Conservation (phyloP, 306 rosid genomes). For the Cucumis hystrix region DNA sequence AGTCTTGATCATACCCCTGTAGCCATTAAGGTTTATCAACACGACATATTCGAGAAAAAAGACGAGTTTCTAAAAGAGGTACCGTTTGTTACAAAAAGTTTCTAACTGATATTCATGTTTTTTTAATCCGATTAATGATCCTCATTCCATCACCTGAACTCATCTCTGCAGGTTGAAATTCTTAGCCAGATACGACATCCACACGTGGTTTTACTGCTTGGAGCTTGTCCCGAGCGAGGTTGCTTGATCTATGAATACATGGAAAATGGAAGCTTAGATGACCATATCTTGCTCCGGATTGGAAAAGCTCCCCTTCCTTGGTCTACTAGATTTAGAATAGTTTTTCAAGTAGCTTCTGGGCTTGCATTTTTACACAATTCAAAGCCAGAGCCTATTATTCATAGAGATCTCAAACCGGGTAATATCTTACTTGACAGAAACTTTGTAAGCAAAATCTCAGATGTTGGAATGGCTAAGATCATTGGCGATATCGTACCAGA, state of each 20-base stretch:
- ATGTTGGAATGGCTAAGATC: conserved; percentile 82
- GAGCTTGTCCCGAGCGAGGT: conserved; percentile 86
- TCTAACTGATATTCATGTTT: neutral
- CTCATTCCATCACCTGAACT: neutral
- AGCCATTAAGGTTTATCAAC: conserved; percentile 69
- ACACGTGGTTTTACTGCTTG: conserved; percentile 69
- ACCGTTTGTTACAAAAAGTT: neutral
- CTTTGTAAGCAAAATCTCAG: conserved; percentile 73
- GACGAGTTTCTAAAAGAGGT: conserved; percentile 93
- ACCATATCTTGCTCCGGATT: conserved; percentile 30
- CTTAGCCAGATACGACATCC: conserved; percentile 93
- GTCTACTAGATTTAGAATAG: conserved; percentile 52
- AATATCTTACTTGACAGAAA: conserved; percentile 73
- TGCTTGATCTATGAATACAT: conserved; percentile 77
- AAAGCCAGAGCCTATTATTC: conserved; percentile 76
- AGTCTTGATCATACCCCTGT: conserved; percentile 82
- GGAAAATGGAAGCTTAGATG: conserved; percentile 88
- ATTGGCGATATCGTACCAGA: conserved; percentile 65
- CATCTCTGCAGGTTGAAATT: conserved; percentile 62
- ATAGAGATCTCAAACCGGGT: conserved; percentile 91
- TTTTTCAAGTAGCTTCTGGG: conserved; percentile 79
- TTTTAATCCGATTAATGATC: neutral
- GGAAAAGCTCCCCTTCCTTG: conserved; percentile 71
- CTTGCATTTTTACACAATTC: conserved; percentile 74
- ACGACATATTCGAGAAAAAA: conserved; percentile 39